Evolutionary conservation across 345 rosid species (phyloP).

Genomic region (Salix exigua): DNA sequence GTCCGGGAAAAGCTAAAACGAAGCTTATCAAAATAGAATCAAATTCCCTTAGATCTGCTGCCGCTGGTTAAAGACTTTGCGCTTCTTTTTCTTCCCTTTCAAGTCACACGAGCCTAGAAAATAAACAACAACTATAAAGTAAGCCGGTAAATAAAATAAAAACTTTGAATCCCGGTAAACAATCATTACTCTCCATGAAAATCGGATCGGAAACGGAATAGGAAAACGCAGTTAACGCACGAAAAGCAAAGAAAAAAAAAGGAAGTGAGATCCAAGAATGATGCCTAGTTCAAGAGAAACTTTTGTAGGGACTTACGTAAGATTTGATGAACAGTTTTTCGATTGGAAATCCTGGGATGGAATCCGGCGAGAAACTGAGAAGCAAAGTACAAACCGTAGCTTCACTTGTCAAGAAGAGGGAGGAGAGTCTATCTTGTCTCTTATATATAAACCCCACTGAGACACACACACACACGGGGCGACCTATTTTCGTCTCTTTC

Average conservation of each 20-base stretch:
- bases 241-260: not conserved
- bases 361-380: slow-evolving; percentile 19
- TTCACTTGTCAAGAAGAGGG: slow-evolving; percentile 19
- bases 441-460: slow-evolving; percentile 4
- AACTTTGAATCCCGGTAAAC: not conserved
- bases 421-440: not conserved
- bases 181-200: slow-evolving; percentile 29
- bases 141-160: too few relatives aligned
- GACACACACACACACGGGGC: not conserved
- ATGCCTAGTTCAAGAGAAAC: not conserved
- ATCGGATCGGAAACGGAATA: slow-evolving; percentile 28
- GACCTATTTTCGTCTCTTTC: too few relatives aligned
- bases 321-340: not conserved
- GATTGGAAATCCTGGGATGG: not conserved
- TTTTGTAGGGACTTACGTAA: not conserved
- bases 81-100: not conserved
- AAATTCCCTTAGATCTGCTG: not conserved
- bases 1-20: not conserved
- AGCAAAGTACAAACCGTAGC: slow-evolving; percentile 27
- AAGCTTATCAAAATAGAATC: not conserved
- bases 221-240: not conserved
- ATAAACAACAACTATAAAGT: not conserved
- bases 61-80: not conserved
- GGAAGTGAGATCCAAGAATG: slow-evolving; percentile 8
- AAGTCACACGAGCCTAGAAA: not conserved